Evolutionary conservation across 2,329 filamentous ascomycete genomes (phyloP).

Genomic region (Venturiaceae sp.): DNA sequence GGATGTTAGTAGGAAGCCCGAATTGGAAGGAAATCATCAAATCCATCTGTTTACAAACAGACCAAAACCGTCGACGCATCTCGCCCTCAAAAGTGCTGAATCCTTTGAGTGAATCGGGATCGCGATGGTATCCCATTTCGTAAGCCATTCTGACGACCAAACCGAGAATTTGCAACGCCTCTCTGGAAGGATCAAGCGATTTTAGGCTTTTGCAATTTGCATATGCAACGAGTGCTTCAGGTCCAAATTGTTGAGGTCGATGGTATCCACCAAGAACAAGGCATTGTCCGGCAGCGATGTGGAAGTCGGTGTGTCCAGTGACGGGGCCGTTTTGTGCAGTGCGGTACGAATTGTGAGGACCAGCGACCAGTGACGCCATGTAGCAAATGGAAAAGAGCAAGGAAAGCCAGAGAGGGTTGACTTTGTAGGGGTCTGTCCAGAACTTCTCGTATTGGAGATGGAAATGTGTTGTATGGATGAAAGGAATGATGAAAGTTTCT

Average conservation of each 20-base stretch:
- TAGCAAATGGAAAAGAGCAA: constrained; percentile 7
- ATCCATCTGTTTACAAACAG: constrained; percentile 30
- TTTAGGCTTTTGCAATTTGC: constrained; percentile 10
- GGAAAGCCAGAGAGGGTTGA: background rate
- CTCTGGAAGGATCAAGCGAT: constrained; percentile 17
- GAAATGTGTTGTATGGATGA: too few relatives aligned
- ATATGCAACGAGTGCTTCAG: constrained; percentile 3
- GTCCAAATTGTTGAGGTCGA: background rate
- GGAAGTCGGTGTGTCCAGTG: background rate
- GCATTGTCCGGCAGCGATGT: background rate
- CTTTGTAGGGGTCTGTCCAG: background rate
- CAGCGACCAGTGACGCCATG: background rate
- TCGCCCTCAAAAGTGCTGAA: constrained; percentile 25
- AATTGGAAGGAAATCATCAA: constrained; percentile 25
- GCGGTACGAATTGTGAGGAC: background rate
- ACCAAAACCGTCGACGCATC: constrained; percentile 35
- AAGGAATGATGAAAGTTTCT: too few relatives aligned
- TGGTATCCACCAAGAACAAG: background rate
- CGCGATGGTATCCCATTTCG: constrained; percentile 31
- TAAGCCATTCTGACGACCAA: constrained; percentile 30
- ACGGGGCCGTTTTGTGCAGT: background rate
- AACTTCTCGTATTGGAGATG: background rate
- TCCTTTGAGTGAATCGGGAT: constrained; percentile 23
- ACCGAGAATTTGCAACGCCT: constrained; percentile 31
- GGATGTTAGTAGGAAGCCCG: constrained; percentile 23